Conservation (phyloP, 352 stramenopile species). For the Phytophthora pisi region DNA sequence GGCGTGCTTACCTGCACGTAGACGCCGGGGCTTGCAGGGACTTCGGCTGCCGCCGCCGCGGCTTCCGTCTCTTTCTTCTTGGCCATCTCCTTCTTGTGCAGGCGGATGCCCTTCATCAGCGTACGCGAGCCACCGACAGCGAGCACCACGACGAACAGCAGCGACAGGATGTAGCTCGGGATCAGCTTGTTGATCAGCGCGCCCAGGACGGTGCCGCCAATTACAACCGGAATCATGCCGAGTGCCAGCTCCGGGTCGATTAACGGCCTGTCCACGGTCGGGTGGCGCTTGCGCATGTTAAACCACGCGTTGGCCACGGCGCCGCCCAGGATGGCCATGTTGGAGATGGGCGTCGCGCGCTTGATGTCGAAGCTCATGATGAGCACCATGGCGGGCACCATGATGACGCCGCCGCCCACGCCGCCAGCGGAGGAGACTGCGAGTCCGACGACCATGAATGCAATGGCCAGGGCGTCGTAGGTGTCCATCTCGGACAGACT, state of each 20-base stretch:
- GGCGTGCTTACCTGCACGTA: constrained; percentile 33
- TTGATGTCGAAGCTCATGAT: constrained; percentile 68
- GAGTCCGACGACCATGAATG: constrained; percentile 47
- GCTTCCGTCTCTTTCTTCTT: constrained; percentile 33
- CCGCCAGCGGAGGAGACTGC: constrained; percentile 46
- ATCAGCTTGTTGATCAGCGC: constrained; percentile 61
- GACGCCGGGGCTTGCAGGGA: constrained; percentile 16
- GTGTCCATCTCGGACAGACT: constrained; percentile 40
- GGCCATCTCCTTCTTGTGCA: constrained; percentile 47
- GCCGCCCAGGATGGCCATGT: constrained; percentile 62
- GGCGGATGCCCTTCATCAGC: constrained; percentile 29
- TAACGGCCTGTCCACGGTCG: constrained; percentile 46
- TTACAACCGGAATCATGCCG: constrained; percentile 61
- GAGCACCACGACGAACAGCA: constrained; percentile 52
- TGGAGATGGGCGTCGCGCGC: constrained; percentile 55
- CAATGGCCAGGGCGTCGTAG: constrained; percentile 44
- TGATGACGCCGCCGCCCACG: constrained; percentile 26
- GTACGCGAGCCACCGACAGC: constrained; percentile 37
- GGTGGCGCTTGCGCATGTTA: constrained; percentile 59
- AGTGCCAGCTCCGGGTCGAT: constrained; percentile 56
- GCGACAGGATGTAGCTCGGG: constrained; percentile 55
- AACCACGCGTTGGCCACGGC: constrained; percentile 59
- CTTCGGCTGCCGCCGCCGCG: background rate
- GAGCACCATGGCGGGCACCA: constrained; percentile 56
- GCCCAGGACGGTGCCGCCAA: constrained; percentile 54